Conservation (phyloP, 306 rosid species). For the Boehmeria nivea region DNA sequence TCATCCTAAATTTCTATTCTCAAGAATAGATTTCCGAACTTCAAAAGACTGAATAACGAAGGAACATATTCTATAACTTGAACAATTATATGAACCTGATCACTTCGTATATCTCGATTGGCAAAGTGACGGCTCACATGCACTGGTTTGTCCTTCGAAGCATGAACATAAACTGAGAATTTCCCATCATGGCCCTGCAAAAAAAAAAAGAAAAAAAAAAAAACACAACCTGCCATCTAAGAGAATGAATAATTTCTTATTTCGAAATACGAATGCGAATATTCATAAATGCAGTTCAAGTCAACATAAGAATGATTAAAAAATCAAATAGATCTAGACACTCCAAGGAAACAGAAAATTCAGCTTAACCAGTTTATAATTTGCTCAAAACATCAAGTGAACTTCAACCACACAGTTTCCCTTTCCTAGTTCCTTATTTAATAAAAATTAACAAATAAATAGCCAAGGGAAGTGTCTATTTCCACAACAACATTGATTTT, state of each 20-base stretch:
- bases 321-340: neutral
- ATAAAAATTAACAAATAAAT: no score
- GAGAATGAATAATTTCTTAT: constrained; percentile 10
- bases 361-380: neutral
- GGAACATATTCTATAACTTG: no score
- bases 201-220: constrained; percentile 16
- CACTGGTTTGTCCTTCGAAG: constrained; percentile 76
- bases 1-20: neutral
- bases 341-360: constrained; percentile 5
- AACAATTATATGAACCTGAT: constrained; percentile 46
- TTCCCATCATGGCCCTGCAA: constrained; percentile 96
- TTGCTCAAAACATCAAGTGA: no score
- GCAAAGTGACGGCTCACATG: constrained; percentile 79
- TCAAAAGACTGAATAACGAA: neutral
- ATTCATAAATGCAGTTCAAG: no score
- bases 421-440: no score
- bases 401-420: no score
- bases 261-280: no score
- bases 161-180: constrained; percentile 93
- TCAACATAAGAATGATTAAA: no score
- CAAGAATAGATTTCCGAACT: neutral
- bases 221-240: constrained; percentile 14
- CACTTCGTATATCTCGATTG: constrained; percentile 75
- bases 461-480: no score
- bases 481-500: no score